Evolutionary conservation across 2,329 filamentous ascomycete genomes (phyloP).

Genomic region (Huntiella moniliformis): DNA sequence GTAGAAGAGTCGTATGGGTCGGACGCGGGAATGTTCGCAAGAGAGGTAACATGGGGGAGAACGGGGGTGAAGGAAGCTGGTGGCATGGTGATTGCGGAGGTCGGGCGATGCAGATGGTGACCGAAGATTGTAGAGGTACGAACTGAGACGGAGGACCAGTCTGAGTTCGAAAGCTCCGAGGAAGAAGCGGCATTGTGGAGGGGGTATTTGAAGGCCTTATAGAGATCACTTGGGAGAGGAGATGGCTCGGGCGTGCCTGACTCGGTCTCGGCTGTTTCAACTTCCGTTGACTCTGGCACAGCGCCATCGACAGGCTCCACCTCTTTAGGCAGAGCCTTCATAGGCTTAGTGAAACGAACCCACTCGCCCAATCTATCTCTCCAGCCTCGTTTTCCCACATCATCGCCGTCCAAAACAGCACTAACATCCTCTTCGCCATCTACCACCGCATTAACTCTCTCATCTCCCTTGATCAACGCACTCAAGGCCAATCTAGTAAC

Average conservation of each 20-base stretch:
- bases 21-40: constrained; percentile 20
- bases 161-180: not conserved
- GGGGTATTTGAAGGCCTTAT: constrained; percentile 9
- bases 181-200: not conserved
- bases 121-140: constrained; percentile 30
- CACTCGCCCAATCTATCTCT: constrained; percentile 7
- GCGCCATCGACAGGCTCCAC: not conserved
- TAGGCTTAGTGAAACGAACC: constrained; percentile 7
- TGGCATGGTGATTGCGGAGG: not conserved
- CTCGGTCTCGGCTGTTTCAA: not conserved
- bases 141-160: constrained; percentile 8
- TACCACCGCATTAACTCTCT: not conserved
- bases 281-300: not conserved
- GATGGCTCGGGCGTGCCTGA: not conserved
- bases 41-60: constrained; percentile 27
- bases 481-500: constrained; percentile 9
- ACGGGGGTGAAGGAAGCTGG: constrained; percentile 21
- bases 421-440: not conserved
- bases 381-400: constrained; percentile 7
- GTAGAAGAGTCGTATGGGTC: constrained; percentile 1
- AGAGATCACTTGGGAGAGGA: not conserved
- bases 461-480: not conserved
- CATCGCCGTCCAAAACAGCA: constrained; percentile 4
- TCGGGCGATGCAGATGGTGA: constrained; percentile 25
- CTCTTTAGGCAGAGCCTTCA: not conserved